phyloP scores from a whole-genome alignment of 495 filamentous ascomycete genomes.

The Penicillium longicatenatum region DNA sequence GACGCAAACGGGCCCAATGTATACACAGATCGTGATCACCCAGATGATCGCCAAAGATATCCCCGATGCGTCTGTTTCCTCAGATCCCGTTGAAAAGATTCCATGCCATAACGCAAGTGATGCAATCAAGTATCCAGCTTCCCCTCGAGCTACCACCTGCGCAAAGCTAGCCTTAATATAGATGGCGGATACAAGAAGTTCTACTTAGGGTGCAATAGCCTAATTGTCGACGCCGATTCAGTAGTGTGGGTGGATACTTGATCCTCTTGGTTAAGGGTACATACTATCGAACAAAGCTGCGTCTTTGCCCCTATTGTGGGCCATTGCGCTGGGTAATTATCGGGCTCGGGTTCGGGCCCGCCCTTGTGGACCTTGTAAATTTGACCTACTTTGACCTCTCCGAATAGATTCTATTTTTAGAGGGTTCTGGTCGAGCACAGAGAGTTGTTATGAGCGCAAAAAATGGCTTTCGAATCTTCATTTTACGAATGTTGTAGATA shows the following conservation, averaged over 20 bases:
- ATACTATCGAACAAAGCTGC: neutral
- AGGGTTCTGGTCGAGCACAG: neutral
- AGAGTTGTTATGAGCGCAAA: conserved; percentile 8
- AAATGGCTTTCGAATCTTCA: conserved; percentile 11
- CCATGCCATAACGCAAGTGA: conserved; percentile 63
- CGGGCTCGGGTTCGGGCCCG: neutral
- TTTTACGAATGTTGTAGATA: no score
- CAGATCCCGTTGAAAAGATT: conserved; percentile 44
- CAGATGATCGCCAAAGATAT: conserved; percentile 70
- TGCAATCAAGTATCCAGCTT: conserved; percentile 79
- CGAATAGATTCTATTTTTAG: neutral
- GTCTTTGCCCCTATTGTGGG: neutral
- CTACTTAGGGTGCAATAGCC: conserved; percentile 38
- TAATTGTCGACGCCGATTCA: neutral
- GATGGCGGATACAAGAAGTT: conserved; percentile 60
- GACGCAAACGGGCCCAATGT: conserved; percentile 69
- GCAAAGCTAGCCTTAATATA: conserved; percentile 58
- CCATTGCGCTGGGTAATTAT: neutral
- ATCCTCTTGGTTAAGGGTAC: neutral
- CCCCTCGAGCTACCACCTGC: conserved; percentile 80
- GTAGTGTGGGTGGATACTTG: neutral
- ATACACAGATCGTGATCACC: conserved; percentile 75
- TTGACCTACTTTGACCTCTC: neutral
- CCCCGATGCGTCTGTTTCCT: conserved; percentile 32
- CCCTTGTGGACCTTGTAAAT: neutral